phyloP scores from a whole-genome alignment of 1,284 basidiomycete species.

The Exobasidium cylindrosporum region DNA sequence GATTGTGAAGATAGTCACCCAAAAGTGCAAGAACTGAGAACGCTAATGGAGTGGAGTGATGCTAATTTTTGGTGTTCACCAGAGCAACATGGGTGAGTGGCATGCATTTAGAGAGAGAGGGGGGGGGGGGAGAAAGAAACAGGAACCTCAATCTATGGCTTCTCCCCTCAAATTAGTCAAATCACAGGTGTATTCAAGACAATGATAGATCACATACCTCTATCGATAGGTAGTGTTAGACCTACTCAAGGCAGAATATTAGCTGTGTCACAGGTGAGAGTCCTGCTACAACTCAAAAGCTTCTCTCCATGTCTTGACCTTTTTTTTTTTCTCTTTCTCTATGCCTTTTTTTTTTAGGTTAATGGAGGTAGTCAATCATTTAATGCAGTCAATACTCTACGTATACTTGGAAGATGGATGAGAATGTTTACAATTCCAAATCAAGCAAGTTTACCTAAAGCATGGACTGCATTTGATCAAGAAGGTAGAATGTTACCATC shows the following conservation, averaged over 20 bases:
- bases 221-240: slow-evolving; percentile 54
- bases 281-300: no score
- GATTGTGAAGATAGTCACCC: slow-evolving; percentile 23
- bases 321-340: no score
- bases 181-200: slow-evolving; percentile 57
- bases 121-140: no score
- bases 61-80: slow-evolving; percentile 56
- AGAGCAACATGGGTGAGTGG: slow-evolving; percentile 51
- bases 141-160: background rate
- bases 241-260: slow-evolving; percentile 51
- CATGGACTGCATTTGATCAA: slow-evolving; percentile 54
- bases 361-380: slow-evolving; percentile 57
- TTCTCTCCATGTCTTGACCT: no score
- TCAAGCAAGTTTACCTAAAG: slow-evolving; percentile 55
- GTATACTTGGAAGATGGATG: slow-evolving; percentile 57
- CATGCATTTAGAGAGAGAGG: background rate
- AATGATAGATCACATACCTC: slow-evolving; percentile 46
- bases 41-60: slow-evolving; percentile 25
- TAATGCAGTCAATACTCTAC: slow-evolving; percentile 56
- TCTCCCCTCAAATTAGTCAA: slow-evolving; percentile 14
- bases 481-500: slow-evolving; percentile 52
- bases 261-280: slow-evolving; percentile 32
- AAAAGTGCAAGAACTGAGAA: slow-evolving; percentile 18
- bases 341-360: background rate
- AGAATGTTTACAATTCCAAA: slow-evolving; percentile 46